Evolutionary conservation across 2,329 filamentous ascomycete species (phyloP).

Genomic region (Leptoxyphium fumago): DNA sequence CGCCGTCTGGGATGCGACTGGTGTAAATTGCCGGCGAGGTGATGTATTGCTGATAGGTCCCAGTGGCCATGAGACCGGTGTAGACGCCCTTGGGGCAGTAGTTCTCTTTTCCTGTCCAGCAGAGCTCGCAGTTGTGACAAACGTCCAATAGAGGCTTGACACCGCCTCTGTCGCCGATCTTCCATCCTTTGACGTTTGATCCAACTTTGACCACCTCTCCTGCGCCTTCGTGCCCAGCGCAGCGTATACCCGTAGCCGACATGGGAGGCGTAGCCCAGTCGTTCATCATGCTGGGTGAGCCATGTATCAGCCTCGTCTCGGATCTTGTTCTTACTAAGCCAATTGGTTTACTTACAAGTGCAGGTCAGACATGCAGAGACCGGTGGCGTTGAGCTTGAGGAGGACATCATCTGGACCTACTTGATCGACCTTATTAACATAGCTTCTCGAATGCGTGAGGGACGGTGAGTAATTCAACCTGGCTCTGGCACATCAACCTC

Average conservation of each 20-base stretch:
- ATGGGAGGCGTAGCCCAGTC: conserved; percentile 37
- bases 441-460: background rate
- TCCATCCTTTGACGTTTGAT: conserved; percentile 36
- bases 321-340: conserved; percentile 31
- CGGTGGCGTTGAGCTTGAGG: conserved; percentile 42
- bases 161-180: conserved; percentile 39
- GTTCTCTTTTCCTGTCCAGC: conserved; percentile 27
- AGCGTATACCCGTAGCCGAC: conserved; percentile 22
- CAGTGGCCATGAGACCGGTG: conserved; percentile 29
- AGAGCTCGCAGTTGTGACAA: conserved; percentile 34
- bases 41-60: conserved; percentile 47
- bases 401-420: conserved; percentile 40
- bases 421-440: background rate
- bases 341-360: conserved; percentile 24
- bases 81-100: conserved; percentile 34
- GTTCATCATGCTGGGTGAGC: conserved; percentile 38
- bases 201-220: conserved; percentile 44
- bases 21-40: conserved; percentile 41
- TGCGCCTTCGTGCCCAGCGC: conserved; percentile 37
- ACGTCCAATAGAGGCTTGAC: conserved; percentile 38
- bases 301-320: conserved; percentile 16
- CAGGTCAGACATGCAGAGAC: conserved; percentile 43
- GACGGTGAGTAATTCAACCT: conserved; percentile 18
- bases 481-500: conserved; percentile 35
- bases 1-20: conserved; percentile 39